Evolutionary conservation across 192 early-diverging fungal genomes (phyloP).

Genomic region (Coemansia sp.): DNA sequence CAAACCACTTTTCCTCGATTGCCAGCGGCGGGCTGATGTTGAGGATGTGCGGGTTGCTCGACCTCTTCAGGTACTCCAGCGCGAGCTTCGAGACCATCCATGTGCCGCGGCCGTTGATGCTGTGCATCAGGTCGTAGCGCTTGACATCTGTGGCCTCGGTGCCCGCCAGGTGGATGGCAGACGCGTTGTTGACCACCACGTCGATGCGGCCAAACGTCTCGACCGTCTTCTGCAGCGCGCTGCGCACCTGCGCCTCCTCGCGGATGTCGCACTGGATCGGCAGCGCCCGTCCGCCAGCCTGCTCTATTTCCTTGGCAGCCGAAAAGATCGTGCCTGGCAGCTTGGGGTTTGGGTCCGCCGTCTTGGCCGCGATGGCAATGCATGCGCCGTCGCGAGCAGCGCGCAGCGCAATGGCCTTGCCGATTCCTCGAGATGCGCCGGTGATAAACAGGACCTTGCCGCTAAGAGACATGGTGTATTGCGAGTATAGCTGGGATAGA

Average conservation of each 20-base stretch:
- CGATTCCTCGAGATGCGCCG: conserved; percentile 72
- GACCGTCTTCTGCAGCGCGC: conserved; percentile 64
- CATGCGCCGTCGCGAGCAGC: conserved; percentile 66
- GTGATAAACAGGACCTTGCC: conserved; percentile 59
- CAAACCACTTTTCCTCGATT: conserved; percentile 71
- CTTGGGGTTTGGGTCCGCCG: conserved; percentile 64
- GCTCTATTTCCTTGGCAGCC: conserved; percentile 70
- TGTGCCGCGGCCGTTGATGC: conserved; percentile 74
- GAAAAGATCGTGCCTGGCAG: conserved; percentile 83
- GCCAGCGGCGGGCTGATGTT: conserved; percentile 69
- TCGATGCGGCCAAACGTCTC: conserved; percentile 74
- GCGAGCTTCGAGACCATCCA: conserved; percentile 72
- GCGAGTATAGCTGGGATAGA: background rate
- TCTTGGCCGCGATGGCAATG: conserved; percentile 75
- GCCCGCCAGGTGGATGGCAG: conserved; percentile 67
- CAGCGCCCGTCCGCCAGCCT: conserved; percentile 71
- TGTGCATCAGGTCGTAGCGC: conserved; percentile 73
- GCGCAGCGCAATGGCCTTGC: conserved; percentile 69
- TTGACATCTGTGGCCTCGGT: conserved; percentile 58
- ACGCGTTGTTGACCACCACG: conserved; percentile 79
- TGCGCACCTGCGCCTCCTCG: conserved; percentile 68
- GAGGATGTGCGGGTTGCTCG: conserved; percentile 71
- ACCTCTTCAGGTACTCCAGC: conserved; percentile 63
- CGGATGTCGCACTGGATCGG: conserved; percentile 82
- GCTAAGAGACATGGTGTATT: conserved; percentile 54